phyloP scores from a whole-genome alignment of 208 protist genomes.

The Jaenimonas drosophilae region DNA sequence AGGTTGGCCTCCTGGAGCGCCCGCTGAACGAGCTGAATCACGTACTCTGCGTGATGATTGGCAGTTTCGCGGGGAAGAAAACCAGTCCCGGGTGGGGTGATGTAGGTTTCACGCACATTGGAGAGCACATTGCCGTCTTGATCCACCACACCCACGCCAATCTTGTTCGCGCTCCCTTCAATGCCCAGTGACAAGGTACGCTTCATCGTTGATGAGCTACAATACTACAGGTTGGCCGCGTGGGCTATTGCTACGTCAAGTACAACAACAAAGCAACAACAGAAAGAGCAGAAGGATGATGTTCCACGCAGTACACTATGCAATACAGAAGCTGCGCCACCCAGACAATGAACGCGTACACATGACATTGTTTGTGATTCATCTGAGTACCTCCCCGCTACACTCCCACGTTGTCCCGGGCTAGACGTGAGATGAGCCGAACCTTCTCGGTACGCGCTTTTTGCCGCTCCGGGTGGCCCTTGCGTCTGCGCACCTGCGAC shows the following conservation, averaged over 20 bases:
- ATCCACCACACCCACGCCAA: slow-evolving; percentile 97
- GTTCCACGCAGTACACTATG: too few species aligned
- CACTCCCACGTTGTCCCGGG: slow-evolving; percentile 7
- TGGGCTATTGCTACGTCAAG: background rate
- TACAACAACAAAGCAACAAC: background rate
- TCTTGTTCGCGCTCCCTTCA: slow-evolving; percentile 99
- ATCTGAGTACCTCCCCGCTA: too few species aligned
- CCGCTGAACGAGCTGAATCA: slow-evolving; percentile 80
- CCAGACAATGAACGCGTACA: too few species aligned
- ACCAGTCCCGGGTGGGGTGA: slow-evolving; percentile 96
- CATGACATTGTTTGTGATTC: background rate
- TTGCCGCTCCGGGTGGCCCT: slow-evolving; percentile 25
- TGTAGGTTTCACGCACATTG: slow-evolving; percentile 97
- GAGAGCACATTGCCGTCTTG: slow-evolving; percentile 91
- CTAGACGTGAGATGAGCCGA: slow-evolving; percentile 13
- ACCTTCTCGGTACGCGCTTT: slow-evolving; percentile 26
- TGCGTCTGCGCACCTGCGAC: slow-evolving; percentile 21
- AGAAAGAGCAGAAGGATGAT: too few species aligned
- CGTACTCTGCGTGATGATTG: slow-evolving; percentile 91
- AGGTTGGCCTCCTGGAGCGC: slow-evolving; percentile 90
- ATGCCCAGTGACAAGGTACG: slow-evolving; percentile 90
- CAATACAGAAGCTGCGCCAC: too few species aligned
- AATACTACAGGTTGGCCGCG: background rate
- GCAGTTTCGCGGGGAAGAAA: slow-evolving; percentile 98
- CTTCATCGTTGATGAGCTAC: slow-evolving; percentile 2